Evolutionary conservation across 441 rosid genomes (phyloP), one percentile per base, ranked within the genome.

Genomic region (Corymbia citriodora): DNA sequence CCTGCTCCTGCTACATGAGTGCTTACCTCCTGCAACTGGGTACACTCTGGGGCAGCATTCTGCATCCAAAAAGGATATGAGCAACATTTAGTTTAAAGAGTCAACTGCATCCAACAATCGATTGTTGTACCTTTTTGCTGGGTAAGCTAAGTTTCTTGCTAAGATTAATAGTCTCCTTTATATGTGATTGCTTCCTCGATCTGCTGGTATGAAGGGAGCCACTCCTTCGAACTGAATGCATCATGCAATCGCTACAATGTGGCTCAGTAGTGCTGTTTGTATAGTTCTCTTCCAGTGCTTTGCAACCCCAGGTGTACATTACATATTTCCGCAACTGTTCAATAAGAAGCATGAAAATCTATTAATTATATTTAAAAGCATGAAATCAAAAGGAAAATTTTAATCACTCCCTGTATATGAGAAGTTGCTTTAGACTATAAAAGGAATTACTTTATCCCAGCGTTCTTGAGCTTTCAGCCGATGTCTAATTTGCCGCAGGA

Each of bases 311-410:
- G 27, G 94, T 98, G 95, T 96, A 97, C 92, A 91, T 95, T 87
- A 98, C 99, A 92, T 97, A 97, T 95, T 96, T 97, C 93, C 99
- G 95, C 95, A 98, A 93, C 99, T 97, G 94, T 90, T 92, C 74
- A 59, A 74, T 86, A 87, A 88, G 92, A 55, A 87, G 55, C 92
- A 63, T 88, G 45, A 82, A 45, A 25, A 90, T 88, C n/a, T 89
- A 59, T 89, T 65, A 92, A 68, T 68, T 72, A 50, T 85, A 90
- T 29, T 68, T 87, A 55, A 89, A 79, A 70, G 90, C 87, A 89
- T 45, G 31, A 87, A 55, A 65, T 88, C 63, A 25, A 36, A 87
- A 72, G 53, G 59, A 87, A 87, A 65, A 23, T 57, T 17, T 87
- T 87, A 53, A 53, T 40, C 55, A 63, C 89, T 83, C 68, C 23